Evolutionary conservation across 2,329 filamentous ascomycete species (phyloP), one percentile per base, ranked within the genome.

Genomic region (Phialophora tarda): DNA sequence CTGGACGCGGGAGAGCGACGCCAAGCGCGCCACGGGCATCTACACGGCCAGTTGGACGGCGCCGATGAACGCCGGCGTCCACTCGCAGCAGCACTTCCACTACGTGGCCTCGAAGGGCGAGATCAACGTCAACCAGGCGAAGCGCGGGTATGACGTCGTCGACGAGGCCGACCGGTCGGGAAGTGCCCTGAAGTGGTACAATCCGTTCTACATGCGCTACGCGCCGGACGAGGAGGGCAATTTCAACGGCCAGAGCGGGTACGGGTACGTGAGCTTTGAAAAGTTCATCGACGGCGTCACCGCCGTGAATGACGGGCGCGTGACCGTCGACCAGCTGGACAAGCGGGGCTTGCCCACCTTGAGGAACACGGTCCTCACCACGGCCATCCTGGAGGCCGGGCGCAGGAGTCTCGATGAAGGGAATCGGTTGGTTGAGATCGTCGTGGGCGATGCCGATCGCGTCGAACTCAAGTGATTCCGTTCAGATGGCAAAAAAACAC

Each of bases 1-100:
- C 71, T 97, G 93, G 94, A 83, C 82, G 62, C 88, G 91, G 21
- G 34, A 26, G 17, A 41, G n/a, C 30, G 55, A 67, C 26, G 58
- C 60, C 34, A 93, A 91, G 81, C 83, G 87, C 63, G 94, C 91
- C 11, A 95, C 93, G 1, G 93, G 88, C 63, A 92, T 97, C 7
- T 97, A 96, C 80, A 97, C 94, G 12, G 91, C 93, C 11, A 94
- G 91, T 48, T 97, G 93, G 93, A 97, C 93, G 1, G 94, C 94
- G 6, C 93, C 94, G 12, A 91, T 96, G 77, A 91, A 89, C 74
- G 93, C 93, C 0, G 93, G 94, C 58, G 93, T 97, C n/a, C 94
- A 97, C 81, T 94, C 90, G 1, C 96, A 96, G 78, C 93, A 97
- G 81, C 95, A 97, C 81, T 97, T 97, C 83, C 93, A 97, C 80